A percentile compares a stretch with the other conserved stretches of the same genome.
These are phyloP conservation scores for Hemileccinum rubropunctum DNA, from an alignment of 768 basidiomycete species.

Conservation along the genomic window DNA sequence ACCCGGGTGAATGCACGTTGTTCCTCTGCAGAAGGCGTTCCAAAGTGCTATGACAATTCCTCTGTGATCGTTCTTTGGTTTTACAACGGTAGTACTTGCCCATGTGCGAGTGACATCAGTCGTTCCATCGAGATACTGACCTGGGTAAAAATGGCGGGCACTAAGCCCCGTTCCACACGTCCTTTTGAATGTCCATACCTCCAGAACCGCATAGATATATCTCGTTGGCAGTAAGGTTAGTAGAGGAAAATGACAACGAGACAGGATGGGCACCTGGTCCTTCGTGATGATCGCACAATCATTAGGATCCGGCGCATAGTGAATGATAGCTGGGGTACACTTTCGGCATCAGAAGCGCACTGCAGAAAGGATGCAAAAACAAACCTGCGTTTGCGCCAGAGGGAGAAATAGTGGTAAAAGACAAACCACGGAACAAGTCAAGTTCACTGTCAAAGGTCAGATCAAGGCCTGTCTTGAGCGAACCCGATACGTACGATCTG, in stretches of 20 bases:
- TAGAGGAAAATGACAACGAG: not conserved
- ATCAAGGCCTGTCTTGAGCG: not conserved
- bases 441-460: slow-evolving; percentile 52
- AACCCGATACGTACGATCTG: slow-evolving; percentile 59
- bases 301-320: slow-evolving; percentile 78
- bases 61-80: not conserved
- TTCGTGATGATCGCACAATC: slow-evolving; percentile 73
- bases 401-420: slow-evolving; percentile 90
- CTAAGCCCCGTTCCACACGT: not conserved
- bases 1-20: slow-evolving; percentile 90
- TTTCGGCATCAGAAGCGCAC: not conserved
- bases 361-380: slow-evolving; percentile 14
- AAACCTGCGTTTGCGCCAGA: slow-evolving; percentile 89
- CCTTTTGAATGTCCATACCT: slow-evolving; percentile 39
- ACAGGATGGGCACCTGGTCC: slow-evolving; percentile 51
- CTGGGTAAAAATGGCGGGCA: slow-evolving; percentile 31
- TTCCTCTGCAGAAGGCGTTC: slow-evolving; percentile 77
- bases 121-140: slow-evolving; percentile 89
- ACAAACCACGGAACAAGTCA: slow-evolving; percentile 78
- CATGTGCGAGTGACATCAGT: slow-evolving; percentile 93
- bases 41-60: slow-evolving; percentile 68
- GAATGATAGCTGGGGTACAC: slow-evolving; percentile 71
- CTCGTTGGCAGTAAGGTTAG: slow-evolving; percentile 43
- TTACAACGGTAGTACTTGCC: slow-evolving; percentile 40
- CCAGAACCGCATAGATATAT: slow-evolving; percentile 87